phyloP scores from a whole-genome alignment of 441 rosid genomes.

The Populus hybrid region DNA sequence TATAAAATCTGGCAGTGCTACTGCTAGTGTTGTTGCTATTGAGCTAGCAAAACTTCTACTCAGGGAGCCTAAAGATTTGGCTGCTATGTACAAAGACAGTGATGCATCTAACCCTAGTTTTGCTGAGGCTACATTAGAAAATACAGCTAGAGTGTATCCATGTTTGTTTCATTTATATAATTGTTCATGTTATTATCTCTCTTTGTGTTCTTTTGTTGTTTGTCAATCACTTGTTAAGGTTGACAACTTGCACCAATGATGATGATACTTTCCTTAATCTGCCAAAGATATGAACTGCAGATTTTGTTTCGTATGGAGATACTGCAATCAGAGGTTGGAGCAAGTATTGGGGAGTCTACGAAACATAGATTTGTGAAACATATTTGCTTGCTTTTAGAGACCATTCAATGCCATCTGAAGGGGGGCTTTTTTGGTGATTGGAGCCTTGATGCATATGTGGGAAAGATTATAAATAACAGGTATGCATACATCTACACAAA shows the following conservation, averaged over 20 bases:
- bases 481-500: no score
- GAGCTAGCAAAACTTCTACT: constrained; percentile 58
- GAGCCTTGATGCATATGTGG: no score
- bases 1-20: constrained; percentile 25
- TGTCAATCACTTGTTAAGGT: constrained; percentile 13
- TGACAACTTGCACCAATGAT: constrained; percentile 4
- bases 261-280: constrained; percentile 51
- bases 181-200: background rate
- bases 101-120: constrained; percentile 31
- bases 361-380: constrained; percentile 76
- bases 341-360: constrained; percentile 40
- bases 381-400: constrained; percentile 70
- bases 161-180: constrained; percentile 4
- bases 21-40: constrained; percentile 31
- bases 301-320: constrained; percentile 94
- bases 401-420: constrained; percentile 56
- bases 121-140: constrained; percentile 34
- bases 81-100: constrained; percentile 37
- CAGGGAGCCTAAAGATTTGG: constrained; percentile 72
- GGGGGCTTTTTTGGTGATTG: no score
- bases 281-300: constrained; percentile 78
- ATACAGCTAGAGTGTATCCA: constrained; percentile 82
- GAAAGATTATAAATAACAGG: no score
- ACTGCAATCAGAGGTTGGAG: constrained; percentile 60
- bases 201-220: background rate